Evolutionary conservation across 495 filamentous ascomycete species (phyloP).

Genomic region (Podospora anserina): DNA sequence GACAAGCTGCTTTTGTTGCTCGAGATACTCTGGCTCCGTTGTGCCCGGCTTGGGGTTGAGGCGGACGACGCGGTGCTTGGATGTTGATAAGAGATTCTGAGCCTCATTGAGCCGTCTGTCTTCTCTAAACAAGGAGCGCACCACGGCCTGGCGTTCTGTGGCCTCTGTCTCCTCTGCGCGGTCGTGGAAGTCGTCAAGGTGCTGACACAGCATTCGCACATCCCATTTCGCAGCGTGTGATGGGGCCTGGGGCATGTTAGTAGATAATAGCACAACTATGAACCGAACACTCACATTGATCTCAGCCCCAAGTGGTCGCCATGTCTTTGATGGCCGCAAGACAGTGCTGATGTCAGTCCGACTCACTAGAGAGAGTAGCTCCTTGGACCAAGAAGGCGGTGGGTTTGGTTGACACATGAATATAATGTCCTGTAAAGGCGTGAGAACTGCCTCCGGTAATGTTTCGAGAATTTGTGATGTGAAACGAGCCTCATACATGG

Average conservation of each 20-base stretch:
- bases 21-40: constrained; percentile 82
- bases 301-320: constrained; percentile 37
- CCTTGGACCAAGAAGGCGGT: constrained; percentile 68
- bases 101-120: constrained; percentile 86
- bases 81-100: constrained; percentile 69
- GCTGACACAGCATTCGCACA: constrained; percentile 60
- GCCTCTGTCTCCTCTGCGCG: constrained; percentile 52
- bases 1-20: constrained; percentile 87
- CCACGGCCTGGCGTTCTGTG: constrained; percentile 74
- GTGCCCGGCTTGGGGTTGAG: constrained; percentile 72
- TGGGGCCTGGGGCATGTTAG: constrained; percentile 40
- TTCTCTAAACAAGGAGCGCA: constrained; percentile 81
- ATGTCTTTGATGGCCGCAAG: constrained; percentile 50
- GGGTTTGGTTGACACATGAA: constrained; percentile 75
- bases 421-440: constrained; percentile 80
- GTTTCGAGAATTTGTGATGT: constrained; percentile 63
- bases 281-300: constrained; percentile 26
- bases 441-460: constrained; percentile 75
- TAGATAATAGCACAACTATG: neutral
- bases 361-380: constrained; percentile 70
- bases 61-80: constrained; percentile 69
- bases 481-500: constrained; percentile 60
- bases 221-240: constrained; percentile 69
- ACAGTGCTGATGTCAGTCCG: constrained; percentile 76
- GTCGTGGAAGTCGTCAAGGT: constrained; percentile 40